Conservation (phyloP, 441 rosid genomes). For the Syzygium malaccense region DNA sequence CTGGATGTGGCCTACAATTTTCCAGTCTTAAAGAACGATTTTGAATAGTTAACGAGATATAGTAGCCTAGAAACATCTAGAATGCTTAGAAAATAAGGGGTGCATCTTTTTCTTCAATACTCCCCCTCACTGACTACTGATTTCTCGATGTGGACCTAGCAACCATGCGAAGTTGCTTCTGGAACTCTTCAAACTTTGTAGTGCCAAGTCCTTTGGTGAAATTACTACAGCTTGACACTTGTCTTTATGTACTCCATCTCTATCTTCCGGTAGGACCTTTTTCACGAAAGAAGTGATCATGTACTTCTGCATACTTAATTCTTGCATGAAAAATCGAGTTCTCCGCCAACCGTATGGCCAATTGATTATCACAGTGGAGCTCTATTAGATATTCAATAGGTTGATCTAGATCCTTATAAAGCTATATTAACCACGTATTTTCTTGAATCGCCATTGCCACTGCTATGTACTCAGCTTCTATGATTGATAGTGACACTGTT, state of each 20-base stretch:
- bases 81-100: neutral
- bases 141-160: neutral
- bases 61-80: neutral
- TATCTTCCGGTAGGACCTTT: too few species aligned
- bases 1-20: neutral
- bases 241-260: neutral
- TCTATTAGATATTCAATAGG: neutral
- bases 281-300: neutral
- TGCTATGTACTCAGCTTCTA: neutral
- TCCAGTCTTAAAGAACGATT: too few species aligned
- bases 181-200: neutral
- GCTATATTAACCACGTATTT: neutral
- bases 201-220: neutral
- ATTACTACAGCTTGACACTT: neutral
- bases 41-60: too few species aligned
- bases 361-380: neutral
- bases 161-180: neutral
- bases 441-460: neutral
- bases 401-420: neutral
- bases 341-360: neutral
- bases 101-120: neutral
- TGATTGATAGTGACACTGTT: neutral
- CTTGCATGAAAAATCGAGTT: neutral
- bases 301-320: neutral
- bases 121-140: neutral